Conservation (phyloP, 176 grass and related monocot genomes). For the Puya raimondii region DNA sequence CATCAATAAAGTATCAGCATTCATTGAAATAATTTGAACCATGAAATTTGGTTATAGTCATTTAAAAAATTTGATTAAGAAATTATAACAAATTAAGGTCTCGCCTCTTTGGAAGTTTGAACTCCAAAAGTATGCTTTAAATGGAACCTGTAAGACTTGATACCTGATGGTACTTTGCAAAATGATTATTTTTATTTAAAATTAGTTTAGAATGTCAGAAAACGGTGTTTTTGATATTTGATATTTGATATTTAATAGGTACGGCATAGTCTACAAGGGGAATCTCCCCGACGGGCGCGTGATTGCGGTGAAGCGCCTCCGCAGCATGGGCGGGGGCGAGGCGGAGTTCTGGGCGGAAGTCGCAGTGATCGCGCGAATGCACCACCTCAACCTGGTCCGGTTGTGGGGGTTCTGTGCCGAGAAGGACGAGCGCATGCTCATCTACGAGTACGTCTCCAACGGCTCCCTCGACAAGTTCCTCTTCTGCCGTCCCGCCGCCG, state of each 20-base stretch:
- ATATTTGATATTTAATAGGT: conserved; percentile 2
- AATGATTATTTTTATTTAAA: too few species aligned
- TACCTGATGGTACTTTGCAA: too few species aligned
- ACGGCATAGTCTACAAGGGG: conserved; percentile 71
- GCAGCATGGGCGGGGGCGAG: conserved; percentile 62
- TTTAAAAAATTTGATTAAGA: too few species aligned
- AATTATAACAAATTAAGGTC: too few species aligned
- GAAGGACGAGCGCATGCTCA: conserved; percentile 78
- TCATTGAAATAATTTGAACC: too few species aligned
- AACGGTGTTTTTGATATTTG: too few species aligned
- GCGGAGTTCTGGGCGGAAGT: conserved; percentile 96
- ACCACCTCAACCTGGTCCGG: conserved; percentile 90
- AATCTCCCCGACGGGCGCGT: conserved; percentile 67
- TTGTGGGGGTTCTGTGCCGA: conserved; percentile 98
- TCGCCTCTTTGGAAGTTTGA: too few species aligned
- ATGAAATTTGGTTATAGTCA: too few species aligned
- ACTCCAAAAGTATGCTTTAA: too few species aligned
- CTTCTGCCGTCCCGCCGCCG: conserved; percentile 12
- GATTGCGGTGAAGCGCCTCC: conserved; percentile 81
- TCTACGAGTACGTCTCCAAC: conserved; percentile 90
- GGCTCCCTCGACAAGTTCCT: conserved; percentile 92
- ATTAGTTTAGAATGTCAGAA: too few species aligned
- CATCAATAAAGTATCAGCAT: too few species aligned
- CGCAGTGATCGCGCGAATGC: conserved; percentile 93
- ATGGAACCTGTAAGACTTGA: too few species aligned